Evolutionary conservation across 805 yeast species (phyloP), one percentile per base, ranked within the genome.

Genomic region (Candida patagonica): DNA sequence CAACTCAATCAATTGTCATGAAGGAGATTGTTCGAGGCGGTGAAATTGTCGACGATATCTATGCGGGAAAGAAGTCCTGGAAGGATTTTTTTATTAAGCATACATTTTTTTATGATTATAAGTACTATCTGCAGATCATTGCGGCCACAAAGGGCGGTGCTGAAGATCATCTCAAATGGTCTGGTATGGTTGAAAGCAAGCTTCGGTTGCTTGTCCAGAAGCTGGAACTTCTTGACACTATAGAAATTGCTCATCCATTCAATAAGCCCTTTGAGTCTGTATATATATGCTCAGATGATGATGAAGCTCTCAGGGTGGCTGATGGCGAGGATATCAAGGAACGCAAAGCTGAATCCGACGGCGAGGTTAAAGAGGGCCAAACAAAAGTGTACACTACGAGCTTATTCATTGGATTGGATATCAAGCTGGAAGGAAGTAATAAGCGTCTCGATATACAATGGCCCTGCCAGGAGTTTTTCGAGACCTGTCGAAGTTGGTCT

Each of bases 171-270:
- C 62, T 79, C 42, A 82, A 81, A 51, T 92, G 95, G 94, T 77
- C 85, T 49, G 97, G 98, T 7, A 67, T 89, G 66, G 89, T 92
- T 8, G 97, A 92, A 60, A 78, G 94, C 51, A 85, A 81, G 60
- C 59, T 89, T 32, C 73, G 98, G 49, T 62, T 81, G 30, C 60
- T 92, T 25, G 94, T 92, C 25, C 81, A 74, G 51, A 92, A 87
- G 56, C 68, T 92, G 37, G 98, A 92, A 58, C 67, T 74, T 4
- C 63, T 78, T 16, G 78, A 75, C 3, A 92, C 94, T 0, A 75
- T 92, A 19, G 76, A 70, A 38, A 49, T 86, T 23, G 96, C 96
- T 0, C 97, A 88, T 60, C 97, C 98, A 1, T 92, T 74, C 57
- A 81, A 82, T 15, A 84, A 86, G 52, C 77, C 80, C 10, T 80